Percentiles rank a stretch among this genome's conserved stretches.
Evolutionary conservation across 331 rosid genomes (phyloP).

Genomic region (Spiraea crenata): DNA sequence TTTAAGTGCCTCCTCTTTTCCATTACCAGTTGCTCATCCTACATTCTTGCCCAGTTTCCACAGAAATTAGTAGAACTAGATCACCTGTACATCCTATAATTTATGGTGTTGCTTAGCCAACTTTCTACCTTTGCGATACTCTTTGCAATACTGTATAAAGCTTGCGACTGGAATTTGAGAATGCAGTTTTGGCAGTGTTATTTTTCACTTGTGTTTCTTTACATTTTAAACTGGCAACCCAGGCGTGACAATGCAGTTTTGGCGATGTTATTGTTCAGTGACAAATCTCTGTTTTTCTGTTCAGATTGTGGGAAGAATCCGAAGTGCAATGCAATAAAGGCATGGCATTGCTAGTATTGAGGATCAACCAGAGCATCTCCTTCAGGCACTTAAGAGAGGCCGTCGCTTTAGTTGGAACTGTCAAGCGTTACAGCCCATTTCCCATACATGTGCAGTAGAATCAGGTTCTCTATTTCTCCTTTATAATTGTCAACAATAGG

Average conservation of each 20-base stretch:
- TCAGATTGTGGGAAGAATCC: constrained; percentile 78
- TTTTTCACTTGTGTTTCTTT: too few species aligned
- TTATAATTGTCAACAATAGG: too few species aligned
- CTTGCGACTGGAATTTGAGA: too few species aligned
- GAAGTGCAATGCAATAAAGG: constrained; percentile 58
- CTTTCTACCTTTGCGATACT: too few species aligned
- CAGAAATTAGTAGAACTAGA: constrained; percentile 28
- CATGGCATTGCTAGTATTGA: constrained; percentile 49
- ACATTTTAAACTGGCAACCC: too few species aligned
- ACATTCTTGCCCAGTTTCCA: neutral
- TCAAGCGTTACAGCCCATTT: constrained; percentile 39
- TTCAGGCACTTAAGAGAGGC: constrained; percentile 76
- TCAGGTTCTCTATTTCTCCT: too few species aligned
- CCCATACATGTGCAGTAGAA: neutral
- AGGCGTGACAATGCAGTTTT: neutral
- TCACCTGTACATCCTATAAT: constrained; percentile 38
- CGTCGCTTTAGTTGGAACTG: constrained; percentile 66
- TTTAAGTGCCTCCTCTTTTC: neutral
- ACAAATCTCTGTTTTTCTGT: constrained; percentile 12
- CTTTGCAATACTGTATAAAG: too few species aligned
- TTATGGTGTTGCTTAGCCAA: constrained; percentile 78
- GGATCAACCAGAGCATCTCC: constrained; percentile 61
- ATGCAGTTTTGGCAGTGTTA: too few species aligned
- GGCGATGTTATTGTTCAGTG: neutral
- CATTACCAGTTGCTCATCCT: neutral